Evolutionary conservation across 495 filamentous ascomycete genomes (phyloP).

Genomic region (Gamarada debralockiae): DNA sequence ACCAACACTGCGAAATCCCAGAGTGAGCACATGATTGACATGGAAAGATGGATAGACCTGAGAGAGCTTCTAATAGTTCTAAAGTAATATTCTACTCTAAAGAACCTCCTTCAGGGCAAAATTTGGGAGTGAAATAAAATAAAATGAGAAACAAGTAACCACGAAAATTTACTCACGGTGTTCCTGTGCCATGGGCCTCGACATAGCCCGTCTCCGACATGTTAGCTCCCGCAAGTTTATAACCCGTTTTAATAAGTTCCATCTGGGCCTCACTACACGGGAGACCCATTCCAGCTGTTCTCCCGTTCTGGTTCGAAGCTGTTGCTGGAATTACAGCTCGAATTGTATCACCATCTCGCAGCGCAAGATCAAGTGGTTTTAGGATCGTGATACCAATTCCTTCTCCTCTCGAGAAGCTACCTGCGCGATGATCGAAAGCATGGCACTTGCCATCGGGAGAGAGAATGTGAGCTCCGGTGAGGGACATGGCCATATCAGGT

Average conservation of each 20-base stretch:
- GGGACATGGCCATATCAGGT: background rate
- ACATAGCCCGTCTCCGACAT: conserved; percentile 39
- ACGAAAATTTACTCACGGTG: no score
- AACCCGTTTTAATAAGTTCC: conserved; percentile 47
- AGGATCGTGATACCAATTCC: conserved; percentile 37
- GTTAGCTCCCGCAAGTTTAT: conserved; percentile 40
- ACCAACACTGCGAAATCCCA: conserved; percentile 40
- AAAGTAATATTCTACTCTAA: background rate
- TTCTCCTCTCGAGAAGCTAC: conserved; percentile 48
- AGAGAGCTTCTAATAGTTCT: background rate
- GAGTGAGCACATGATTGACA: background rate
- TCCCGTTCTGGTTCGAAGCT: conserved; percentile 58
- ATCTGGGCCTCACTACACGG: conserved; percentile 55
- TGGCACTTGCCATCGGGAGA: conserved; percentile 35
- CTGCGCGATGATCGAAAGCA: conserved; percentile 45
- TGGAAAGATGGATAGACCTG: background rate
- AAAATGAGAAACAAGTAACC: no score
- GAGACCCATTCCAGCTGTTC: conserved; percentile 52
- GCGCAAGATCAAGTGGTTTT: conserved; percentile 28
- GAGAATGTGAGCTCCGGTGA: conserved; percentile 25
- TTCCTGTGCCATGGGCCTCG: conserved; percentile 48
- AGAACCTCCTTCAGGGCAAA: background rate
- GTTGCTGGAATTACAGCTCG: conserved; percentile 58
- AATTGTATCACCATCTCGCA: conserved; percentile 49
- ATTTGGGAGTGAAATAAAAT: background rate